A percentile compares a stretch with the other conserved stretches of the same genome.
Evolutionary conservation across 208 protist genomes (phyloP).

Genomic region (Borovskyia barvae): DNA sequence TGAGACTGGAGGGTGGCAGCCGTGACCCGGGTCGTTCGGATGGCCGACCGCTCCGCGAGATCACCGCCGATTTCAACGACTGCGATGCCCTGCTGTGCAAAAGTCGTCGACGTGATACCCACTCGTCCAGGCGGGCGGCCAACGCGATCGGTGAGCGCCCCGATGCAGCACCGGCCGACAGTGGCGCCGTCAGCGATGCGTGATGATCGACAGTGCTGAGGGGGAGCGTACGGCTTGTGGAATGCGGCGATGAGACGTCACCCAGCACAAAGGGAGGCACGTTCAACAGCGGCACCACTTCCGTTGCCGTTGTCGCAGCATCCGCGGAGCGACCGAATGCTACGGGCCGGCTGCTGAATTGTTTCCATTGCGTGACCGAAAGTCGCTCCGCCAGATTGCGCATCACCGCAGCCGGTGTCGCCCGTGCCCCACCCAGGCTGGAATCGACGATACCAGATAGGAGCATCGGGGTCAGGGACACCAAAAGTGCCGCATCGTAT

Average conservation of each 20-base stretch:
- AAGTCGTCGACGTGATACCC: conserved; percentile 23
- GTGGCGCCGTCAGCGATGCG: not conserved
- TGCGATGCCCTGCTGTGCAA: not conserved
- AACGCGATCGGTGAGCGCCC: conserved; percentile 6
- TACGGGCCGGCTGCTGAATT: conserved; percentile 18
- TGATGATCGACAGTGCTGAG: not conserved
- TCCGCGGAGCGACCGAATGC: not conserved
- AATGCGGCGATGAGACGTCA: not conserved
- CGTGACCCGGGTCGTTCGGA: not conserved
- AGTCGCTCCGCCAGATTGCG: conserved; percentile 8
- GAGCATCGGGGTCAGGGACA: conserved; percentile 79
- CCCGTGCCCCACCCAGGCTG: not conserved
- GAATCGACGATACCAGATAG: conserved; percentile 28
- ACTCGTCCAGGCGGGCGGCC: conserved; percentile 31
- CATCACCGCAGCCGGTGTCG: conserved; percentile 7
- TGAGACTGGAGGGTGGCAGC: too few species aligned
- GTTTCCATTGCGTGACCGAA: conserved; percentile 18
- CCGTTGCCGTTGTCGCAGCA: not conserved
- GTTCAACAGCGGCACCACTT: conserved; percentile 18
- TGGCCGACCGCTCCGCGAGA: too few species aligned
- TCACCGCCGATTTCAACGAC: not conserved
- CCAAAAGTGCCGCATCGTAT: conserved; percentile 50
- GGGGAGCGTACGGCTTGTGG: not conserved
- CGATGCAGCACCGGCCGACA: not conserved
- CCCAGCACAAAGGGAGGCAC: conserved; percentile 14